phyloP scores from a whole-genome alignment of 768 basidiomycete species.

The Antrodiella citrinella region DNA sequence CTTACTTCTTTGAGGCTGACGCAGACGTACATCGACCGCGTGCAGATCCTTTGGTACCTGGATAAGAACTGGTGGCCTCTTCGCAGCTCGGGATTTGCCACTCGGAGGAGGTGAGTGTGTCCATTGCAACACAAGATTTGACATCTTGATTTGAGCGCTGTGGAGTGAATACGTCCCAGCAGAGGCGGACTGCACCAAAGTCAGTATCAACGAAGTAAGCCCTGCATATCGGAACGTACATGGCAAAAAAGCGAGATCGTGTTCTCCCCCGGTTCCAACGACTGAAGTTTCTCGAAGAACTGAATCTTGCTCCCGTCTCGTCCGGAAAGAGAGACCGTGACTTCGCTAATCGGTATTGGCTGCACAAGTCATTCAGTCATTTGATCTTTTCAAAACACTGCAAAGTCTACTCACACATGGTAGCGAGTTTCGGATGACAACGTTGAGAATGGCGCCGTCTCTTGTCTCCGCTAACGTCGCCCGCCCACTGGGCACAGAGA shows the following conservation, averaged over 20 bases:
- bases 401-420: conserved; percentile 56
- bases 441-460: conserved; percentile 58
- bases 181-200: conserved; percentile 47
- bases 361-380: conserved; percentile 23
- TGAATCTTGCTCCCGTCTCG: conserved; percentile 53
- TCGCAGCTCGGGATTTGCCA: conserved; percentile 20
- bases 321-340: conserved; percentile 54
- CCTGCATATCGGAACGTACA: conserved; percentile 35
- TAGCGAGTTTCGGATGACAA: conserved; percentile 55
- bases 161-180: conserved; percentile 65
- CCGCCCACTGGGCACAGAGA: conserved; percentile 34
- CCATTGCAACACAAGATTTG: conserved; percentile 63
- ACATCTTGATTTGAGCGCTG: conserved; percentile 55
- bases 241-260: conserved; percentile 57
- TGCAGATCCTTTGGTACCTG: conserved; percentile 54
- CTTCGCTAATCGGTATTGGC: conserved; percentile 54
- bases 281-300: conserved; percentile 37
- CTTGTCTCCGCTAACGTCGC: conserved; percentile 48
- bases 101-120: conserved; percentile 28
- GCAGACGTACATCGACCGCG: conserved; percentile 56
- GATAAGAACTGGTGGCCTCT: conserved; percentile 36
- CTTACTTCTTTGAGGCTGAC: conserved; percentile 39
- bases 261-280: conserved; percentile 53
- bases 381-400: neutral
- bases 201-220: neutral